These are phyloP conservation scores for Aureobasidium sp. DNA, from an alignment of 2,329 filamentous ascomycete species.

Conservation along the genomic window DNA sequence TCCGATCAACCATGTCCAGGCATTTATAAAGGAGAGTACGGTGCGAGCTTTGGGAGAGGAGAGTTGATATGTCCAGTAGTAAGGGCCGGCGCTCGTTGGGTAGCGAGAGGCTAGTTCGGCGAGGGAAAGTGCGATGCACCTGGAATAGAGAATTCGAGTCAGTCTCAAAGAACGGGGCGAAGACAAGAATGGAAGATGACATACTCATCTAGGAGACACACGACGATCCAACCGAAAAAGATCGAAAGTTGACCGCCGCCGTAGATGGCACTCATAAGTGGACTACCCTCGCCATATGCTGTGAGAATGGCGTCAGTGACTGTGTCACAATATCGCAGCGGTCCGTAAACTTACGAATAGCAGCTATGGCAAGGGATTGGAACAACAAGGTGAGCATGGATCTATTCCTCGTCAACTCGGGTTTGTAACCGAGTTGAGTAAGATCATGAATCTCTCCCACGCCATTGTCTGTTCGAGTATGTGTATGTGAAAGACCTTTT, in stretches of 20 bases:
- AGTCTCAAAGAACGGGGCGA: neutral
- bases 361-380: slow-evolving; percentile 53
- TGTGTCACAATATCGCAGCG: too few species aligned
- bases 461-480: neutral
- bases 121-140: slow-evolving; percentile 57
- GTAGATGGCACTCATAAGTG: slow-evolving; percentile 41
- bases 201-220: slow-evolving; percentile 58
- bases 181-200: neutral
- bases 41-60: slow-evolving; percentile 43
- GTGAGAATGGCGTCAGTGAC: neutral
- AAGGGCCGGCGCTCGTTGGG: slow-evolving; percentile 68
- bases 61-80: slow-evolving; percentile 69
- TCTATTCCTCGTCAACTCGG: slow-evolving; percentile 50
- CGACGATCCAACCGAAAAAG: slow-evolving; percentile 62
- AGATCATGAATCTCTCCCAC: slow-evolving; percentile 9
- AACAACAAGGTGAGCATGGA: slow-evolving; percentile 54
- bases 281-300: slow-evolving; percentile 17
- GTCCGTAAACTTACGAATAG: slow-evolving; percentile 33
- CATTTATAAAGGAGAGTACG: slow-evolving; percentile 57
- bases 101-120: slow-evolving; percentile 68
- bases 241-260: slow-evolving; percentile 61
- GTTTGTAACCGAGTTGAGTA: slow-evolving; percentile 43
- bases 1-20: slow-evolving; percentile 66
- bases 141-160: neutral
- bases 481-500: neutral